These are phyloP conservation scores for Dorcoceras hygrometricum DNA, from an alignment of 257 asterid genomes.

Conservation along the genomic window DNA sequence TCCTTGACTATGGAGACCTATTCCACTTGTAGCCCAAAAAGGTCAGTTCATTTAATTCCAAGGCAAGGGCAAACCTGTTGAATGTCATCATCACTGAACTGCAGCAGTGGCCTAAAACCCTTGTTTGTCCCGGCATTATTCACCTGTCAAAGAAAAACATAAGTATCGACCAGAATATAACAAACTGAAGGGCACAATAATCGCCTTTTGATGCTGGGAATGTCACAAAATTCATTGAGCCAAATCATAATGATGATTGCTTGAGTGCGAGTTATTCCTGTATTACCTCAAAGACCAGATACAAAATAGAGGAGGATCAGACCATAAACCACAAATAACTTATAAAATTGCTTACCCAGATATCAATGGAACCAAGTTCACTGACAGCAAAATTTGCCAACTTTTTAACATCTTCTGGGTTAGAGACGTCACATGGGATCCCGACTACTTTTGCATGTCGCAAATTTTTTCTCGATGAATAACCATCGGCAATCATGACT, in stretches of 20 bases:
- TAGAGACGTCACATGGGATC: constrained; percentile 84
- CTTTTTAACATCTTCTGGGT: constrained; percentile 73
- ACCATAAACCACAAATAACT: not conserved
- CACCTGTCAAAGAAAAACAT: constrained; percentile 44
- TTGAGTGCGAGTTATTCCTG: constrained; percentile 6
- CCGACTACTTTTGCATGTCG: constrained; percentile 78
- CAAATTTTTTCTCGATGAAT: constrained; percentile 41
- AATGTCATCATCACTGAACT: constrained; percentile 76
- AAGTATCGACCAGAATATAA: not conserved
- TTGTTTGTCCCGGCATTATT: constrained; percentile 98
- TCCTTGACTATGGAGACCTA: not conserved
- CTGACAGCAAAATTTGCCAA: constrained; percentile 63
- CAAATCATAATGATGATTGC: not conserved
- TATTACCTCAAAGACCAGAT: not conserved
- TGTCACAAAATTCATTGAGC: not conserved
- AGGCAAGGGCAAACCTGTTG: constrained; percentile 60
- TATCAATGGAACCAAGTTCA: constrained; percentile 75
- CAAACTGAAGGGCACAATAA: not conserved
- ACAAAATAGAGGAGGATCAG: not conserved
- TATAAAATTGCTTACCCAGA: constrained; percentile 59
- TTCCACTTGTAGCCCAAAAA: not conserved
- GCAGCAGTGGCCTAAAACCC: constrained; percentile 93
- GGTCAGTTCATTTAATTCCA: constrained; percentile 13
- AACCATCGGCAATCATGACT: constrained; percentile 40
- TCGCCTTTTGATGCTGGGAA: constrained; percentile 3